Base-by-base conservation (phyloP, 768 basidiomycete genomes). In the Boletales sp. region DNA sequence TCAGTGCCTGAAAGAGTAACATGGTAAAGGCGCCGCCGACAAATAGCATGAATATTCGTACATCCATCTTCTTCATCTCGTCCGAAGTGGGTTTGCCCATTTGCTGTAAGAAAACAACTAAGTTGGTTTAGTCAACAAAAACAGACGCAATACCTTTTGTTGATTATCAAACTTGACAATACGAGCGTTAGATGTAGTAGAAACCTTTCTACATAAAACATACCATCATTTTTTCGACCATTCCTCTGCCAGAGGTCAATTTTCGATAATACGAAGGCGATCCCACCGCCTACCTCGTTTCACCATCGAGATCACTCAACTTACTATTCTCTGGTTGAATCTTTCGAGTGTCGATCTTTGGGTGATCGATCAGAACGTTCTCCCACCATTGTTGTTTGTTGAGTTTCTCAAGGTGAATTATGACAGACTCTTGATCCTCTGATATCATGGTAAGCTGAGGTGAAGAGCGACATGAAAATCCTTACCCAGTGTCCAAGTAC, bases 171-270 rank as follows among this genome's bases (percentile, higher is more conserved):
- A 76, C 73, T 76, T 56, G 47, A 59, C 35, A n/a, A 44, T 37
- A 40, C 30, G 18, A 44, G 11, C 4, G 31, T 66, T 38, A 54
- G 59, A 52, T 34, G 34, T 37, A 18, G 32, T 9, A 40, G 42
- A 12, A 17, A 46, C 13, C 8, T 36, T 43, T 18, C 36, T 43
- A 21, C 14, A 10, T 15, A 41, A 10, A 54, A 47, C 87, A 59
- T 72, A 95, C 95, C 95, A 99, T 98, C 97, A 99, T 99, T 76
- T 99, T 99, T 71, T 99, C 97, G 4, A 99, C 97, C 90, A 99
- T 89, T 2, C 90, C 93, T 57, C 97, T 90, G 61, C 3, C 34
- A 57, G 42, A 35, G 35, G 47, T 65, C 38, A 60, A 39, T 10
- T 15, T 36, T 47, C 17, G 14, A 47, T 55, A 44, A 9, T 13